A percentile compares a stretch with the other conserved stretches of the same genome.
Conservation (phyloP, 129 eudicot genomes). For the Centrapalus pauciflorus region DNA sequence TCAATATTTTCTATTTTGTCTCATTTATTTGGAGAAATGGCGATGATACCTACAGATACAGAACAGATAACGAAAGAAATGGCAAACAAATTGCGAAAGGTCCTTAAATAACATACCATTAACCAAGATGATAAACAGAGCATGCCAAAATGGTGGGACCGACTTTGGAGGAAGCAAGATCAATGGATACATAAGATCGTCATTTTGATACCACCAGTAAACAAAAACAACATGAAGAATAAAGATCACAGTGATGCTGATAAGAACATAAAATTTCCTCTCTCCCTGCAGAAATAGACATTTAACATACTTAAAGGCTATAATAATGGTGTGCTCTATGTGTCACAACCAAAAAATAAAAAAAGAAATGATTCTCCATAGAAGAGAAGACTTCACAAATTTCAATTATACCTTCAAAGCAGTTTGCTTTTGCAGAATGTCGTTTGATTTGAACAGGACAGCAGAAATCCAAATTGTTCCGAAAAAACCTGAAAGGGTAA, state of each 20-base stretch:
- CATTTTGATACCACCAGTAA: constrained; percentile 45
- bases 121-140: constrained; percentile 42
- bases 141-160: constrained; percentile 47
- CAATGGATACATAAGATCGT: constrained; percentile 43
- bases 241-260: constrained; percentile 29
- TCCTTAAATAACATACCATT: constrained; percentile 38
- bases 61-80: background rate
- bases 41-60: background rate
- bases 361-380: background rate
- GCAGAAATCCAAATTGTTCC: constrained; percentile 50
- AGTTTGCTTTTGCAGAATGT: constrained; percentile 51
- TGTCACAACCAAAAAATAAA: too few relatives aligned
- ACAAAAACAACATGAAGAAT: constrained; percentile 38
- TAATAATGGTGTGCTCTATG: too few relatives aligned
- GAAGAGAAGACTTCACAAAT: background rate
- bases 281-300: constrained; percentile 37
- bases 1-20: background rate
- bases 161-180: constrained; percentile 44
- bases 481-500: constrained; percentile 38
- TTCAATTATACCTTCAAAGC: constrained; percentile 42
- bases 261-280: constrained; percentile 34
- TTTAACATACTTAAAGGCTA: background rate
- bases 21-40: background rate
- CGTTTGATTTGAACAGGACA: constrained; percentile 44
- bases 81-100: too few relatives aligned